Base-by-base conservation (phyloP, 1,284 basidiomycete genomes). In the Leccinum subrobustum region DNA sequence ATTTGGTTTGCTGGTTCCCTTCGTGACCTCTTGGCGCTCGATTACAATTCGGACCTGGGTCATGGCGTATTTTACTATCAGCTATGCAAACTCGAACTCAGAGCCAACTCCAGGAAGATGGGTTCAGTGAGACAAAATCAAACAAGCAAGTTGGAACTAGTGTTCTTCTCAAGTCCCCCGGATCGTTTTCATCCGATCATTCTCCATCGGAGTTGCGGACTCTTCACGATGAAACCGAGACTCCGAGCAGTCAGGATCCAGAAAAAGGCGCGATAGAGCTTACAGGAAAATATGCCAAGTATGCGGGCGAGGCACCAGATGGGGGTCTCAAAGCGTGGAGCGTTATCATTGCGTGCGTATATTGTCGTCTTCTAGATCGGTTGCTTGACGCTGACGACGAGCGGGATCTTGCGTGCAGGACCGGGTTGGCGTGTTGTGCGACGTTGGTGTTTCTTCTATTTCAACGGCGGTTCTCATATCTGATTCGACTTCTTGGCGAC, bases 301-400 rank as follows among this genome's bases (percentile, higher is more conserved):
- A 64, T 59, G 67, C 57, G 2, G 64, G 61, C 47, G 73, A 61
- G 6, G 52, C 73, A 18, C 81, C 81, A 6, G 83, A 85, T 66
- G 84, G 83, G 29, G 83, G 83, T 2, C 65, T 78, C 47, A 76
- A 77, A 63, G 83, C 84, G 1, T 85, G 83, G 83, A 68, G 80
- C 5, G 77, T 84, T 31, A 76, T 83, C 14, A 55, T 78, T 63
- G 81, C 62, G 82, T 83, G 61, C 59, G 80, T 64, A 6, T 2
- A 3, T 6, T 51, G 2, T 8, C 1, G 6, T 42, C 4, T 23
- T 44, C 6, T 39, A 14, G 35, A 7, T 23, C 12, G 11, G 29
- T 4, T n/a, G 3, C 20, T 3, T 3, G 1, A 25, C 23, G n/a
- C 33, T 74, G 56, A 42, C 51, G 39, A 50, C 44, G 55, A 50